Evolutionary conservation across 768 basidiomycete genomes (phyloP), one percentile per base, ranked within the genome.

Genomic region (Mycena epipterygia): DNA sequence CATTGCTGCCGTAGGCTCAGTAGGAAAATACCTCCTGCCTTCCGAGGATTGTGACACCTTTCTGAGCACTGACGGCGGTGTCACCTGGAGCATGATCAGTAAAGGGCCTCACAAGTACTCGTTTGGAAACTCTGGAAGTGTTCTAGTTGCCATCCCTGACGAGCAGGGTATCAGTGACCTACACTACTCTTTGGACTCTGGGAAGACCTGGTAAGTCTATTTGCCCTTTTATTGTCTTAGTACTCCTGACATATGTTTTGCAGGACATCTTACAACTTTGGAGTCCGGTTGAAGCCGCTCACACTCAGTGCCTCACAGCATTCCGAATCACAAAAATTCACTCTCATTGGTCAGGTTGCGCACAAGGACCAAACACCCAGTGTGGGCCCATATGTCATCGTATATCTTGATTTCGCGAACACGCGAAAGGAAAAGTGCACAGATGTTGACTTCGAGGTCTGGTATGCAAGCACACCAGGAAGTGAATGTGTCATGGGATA

Each of bases 21-120:
- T 97, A 37, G 96, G 97, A 5, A 80, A 85, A 21, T 79, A 81
- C 13, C 83, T 97, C 13, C 78, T 83, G 17, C 82, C 89, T 0
- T 98, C 98, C 75, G 89, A 92, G 39, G 92, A 98, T 41, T 91
- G 93, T 75, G 95, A 97, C 74, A 98, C 97, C 0, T 99, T 97
- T 84, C 78, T 99, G 65, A 96, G 95, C 74, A 92, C 88, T 0
- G 95, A 99, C 76, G 96, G 91, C 0, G 97, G 98, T 1, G 74
- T 95, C 11, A 89, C 89, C 5, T 99, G 98, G 97, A 81, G 75
- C 21, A 95, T 94, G 91, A 86, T 92, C 16, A 84, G 84, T 41
- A 82, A 81, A 51, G 90, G 91, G n/a, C 93, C 97, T 0, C 91
- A 95, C 77, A 95, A 95, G 81, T 97, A 98, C 76, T 96, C 98